Evolutionary conservation across 2,329 filamentous ascomycete species (phyloP).

Genomic region (Alternaria rosae): DNA sequence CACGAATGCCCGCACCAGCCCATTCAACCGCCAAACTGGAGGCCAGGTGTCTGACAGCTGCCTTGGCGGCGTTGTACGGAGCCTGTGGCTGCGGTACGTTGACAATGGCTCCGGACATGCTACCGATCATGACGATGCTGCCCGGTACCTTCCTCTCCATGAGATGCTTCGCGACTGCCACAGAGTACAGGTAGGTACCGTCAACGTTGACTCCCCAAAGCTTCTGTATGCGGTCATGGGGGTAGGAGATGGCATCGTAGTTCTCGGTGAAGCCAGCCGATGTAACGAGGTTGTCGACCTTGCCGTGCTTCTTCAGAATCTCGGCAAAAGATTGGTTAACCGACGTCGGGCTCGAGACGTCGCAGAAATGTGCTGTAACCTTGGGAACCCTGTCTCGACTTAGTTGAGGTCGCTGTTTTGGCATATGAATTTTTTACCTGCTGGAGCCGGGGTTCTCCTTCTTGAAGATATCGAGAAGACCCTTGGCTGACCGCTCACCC

Average conservation of each 20-base stretch:
- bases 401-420: not conserved
- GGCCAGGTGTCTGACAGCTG: conserved; percentile 87
- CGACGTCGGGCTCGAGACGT: conserved; percentile 81
- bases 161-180: conserved; percentile 83
- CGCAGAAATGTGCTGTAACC: conserved; percentile 88
- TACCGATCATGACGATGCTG: conserved; percentile 93
- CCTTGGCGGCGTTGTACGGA: conserved; percentile 93
- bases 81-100: conserved; percentile 94
- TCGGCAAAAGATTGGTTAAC: conserved; percentile 77
- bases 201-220: conserved; percentile 94
- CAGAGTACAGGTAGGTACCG: conserved; percentile 89
- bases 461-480: conserved; percentile 77
- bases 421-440: conserved; percentile 56
- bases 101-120: conserved; percentile 93
- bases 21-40: conserved; percentile 92
- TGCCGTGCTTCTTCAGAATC: conserved; percentile 74
- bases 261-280: conserved; percentile 98
- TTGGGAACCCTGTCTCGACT: conserved; percentile 68
- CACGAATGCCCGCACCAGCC: conserved; percentile 85
- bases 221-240: conserved; percentile 88
- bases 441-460: conserved; percentile 79
- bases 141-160: conserved; percentile 81
- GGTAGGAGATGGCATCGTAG: conserved; percentile 89
- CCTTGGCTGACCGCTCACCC: conserved; percentile 76
- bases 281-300: conserved; percentile 90